A percentile compares a stretch with the other conserved stretches of the same genome.
Evolutionary conservation across 139 green algal species (phyloP).

Genomic region (Astrephomene gubernaculifera): DNA sequence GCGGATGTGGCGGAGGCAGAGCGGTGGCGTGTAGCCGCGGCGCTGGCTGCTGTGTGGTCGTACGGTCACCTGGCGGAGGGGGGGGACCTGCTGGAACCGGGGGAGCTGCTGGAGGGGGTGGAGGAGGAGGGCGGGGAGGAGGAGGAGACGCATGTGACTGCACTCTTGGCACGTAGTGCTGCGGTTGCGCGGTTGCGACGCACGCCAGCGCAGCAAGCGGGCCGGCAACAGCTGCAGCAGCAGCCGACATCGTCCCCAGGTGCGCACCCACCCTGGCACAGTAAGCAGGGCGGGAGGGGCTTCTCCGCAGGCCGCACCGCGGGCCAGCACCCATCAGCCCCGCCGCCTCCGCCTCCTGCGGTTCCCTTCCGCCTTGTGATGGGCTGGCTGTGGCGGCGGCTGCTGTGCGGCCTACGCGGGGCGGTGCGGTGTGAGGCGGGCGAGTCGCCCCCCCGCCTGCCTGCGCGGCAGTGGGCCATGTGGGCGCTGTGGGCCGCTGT

Average conservation of each 20-base stretch:
- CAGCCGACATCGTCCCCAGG: too few species aligned
- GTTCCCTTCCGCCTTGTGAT: not conserved
- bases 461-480: slow-evolving; percentile 4
- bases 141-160: too few species aligned
- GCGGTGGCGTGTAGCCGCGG: not conserved
- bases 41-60: slow-evolving; percentile 5
- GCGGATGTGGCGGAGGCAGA: not conserved
- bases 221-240: not conserved
- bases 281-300: too few species aligned
- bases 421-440: not conserved
- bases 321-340: too few species aligned
- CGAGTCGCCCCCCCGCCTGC: not conserved
- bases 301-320: too few species aligned
- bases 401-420: not conserved
- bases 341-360: too few species aligned
- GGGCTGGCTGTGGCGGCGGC: not conserved
- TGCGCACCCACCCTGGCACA: too few species aligned
- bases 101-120: too few species aligned
- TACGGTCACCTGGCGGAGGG: slow-evolving; percentile 12
- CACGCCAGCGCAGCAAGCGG: not conserved
- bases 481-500: slow-evolving; percentile 16
- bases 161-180: too few species aligned
- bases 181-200: not conserved
- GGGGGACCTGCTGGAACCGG: not conserved
- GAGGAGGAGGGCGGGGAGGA: too few species aligned